These are phyloP conservation scores for Cicer pinnatifidum DNA, from an alignment of 306 rosid genomes.

Conservation along the genomic window DNA sequence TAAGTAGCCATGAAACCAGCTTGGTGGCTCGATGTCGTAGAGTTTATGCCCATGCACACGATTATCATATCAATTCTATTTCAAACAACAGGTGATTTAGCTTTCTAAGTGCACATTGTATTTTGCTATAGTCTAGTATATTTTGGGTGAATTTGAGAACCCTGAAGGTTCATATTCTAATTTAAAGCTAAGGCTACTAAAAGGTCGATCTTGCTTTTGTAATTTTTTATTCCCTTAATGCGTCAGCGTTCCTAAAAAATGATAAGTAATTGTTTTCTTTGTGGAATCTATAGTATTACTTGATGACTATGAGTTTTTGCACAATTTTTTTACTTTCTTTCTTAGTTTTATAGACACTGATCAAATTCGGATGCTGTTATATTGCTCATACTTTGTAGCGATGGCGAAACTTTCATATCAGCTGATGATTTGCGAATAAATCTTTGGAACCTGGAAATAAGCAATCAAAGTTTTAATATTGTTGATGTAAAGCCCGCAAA, in stretches of 20 bases:
- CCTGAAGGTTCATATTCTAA: constrained; percentile 20
- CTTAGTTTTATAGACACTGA: constrained; percentile 38
- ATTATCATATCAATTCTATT: constrained; percentile 97
- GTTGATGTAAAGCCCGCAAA: constrained; percentile 98
- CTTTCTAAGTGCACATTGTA: constrained; percentile 32
- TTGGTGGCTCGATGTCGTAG: constrained; percentile 94
- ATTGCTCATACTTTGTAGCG: constrained; percentile 61
- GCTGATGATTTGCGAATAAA: constrained; percentile 98
- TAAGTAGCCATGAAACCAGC: constrained; percentile 87
- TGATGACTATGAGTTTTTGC: constrained; percentile 26
- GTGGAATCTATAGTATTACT: constrained; percentile 31
- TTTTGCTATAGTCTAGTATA: constrained; percentile 32
- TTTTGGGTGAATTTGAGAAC: constrained; percentile 26
- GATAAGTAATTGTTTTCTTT: constrained; percentile 34
- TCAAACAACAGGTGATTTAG: constrained; percentile 89
- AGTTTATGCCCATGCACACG: constrained; percentile 99
- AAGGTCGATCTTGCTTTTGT: constrained; percentile 27
- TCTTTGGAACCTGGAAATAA: constrained; percentile 99
- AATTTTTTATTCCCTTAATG: not conserved
- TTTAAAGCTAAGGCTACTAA: constrained; percentile 17
- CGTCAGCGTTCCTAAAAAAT: not conserved
- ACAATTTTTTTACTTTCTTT: not conserved
- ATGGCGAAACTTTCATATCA: constrained; percentile 99
- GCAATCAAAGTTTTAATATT: constrained; percentile 97
- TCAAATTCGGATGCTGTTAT: constrained; percentile 40